Base-by-base conservation (phyloP, 352 stramenopile genomes). In the Phytophthora palmivora region DNA sequence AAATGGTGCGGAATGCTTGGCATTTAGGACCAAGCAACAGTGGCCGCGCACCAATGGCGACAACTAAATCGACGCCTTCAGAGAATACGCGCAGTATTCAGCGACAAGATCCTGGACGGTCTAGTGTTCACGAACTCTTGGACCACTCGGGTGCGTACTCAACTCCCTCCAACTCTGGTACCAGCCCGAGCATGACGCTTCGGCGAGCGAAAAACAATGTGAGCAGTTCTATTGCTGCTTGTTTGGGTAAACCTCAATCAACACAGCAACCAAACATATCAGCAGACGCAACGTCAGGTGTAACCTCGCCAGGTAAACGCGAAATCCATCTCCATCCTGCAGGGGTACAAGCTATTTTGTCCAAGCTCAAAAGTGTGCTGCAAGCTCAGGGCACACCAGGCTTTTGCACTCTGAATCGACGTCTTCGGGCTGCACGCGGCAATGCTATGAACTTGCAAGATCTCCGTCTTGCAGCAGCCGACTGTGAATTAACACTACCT, bases 1-100 rank as follows among this genome's bases (percentile, higher is more conserved):
- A 94, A 41, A 95, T 98, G 85, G 91, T 98, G 67, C 86, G 88
- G 53, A 97, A 97, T 55, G 82, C 81, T 4, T 90, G 81, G 81
- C 78, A 90, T 47, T 72, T 94, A 30, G 78, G 68, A 3, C 73
- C 80, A 19, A 88, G 81, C 14, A 18, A 70, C 10, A 78, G 80
- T 15, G 46, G 42, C 0, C 57, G 46, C 11, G 32, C 47, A 21
- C 18, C 43, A 6, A 30, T 19, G 16, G 11, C 32, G 19, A 33
- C 36, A 9, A 21, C 6, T 9, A 59, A 16, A 56, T 14, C 43
- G 32, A 32, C 22, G 37, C n/a, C 53, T 10, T 24, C 21, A n/a
- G 57, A 67, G 12, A 36, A 22, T 21, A 51, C 34, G 30, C 74
- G 82, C 42, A 18, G 74, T 18, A 56, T 41, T 11, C 47, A 50